Conservation (phyloP, 495 filamentous ascomycete genomes). For the Tuber magnatum region DNA sequence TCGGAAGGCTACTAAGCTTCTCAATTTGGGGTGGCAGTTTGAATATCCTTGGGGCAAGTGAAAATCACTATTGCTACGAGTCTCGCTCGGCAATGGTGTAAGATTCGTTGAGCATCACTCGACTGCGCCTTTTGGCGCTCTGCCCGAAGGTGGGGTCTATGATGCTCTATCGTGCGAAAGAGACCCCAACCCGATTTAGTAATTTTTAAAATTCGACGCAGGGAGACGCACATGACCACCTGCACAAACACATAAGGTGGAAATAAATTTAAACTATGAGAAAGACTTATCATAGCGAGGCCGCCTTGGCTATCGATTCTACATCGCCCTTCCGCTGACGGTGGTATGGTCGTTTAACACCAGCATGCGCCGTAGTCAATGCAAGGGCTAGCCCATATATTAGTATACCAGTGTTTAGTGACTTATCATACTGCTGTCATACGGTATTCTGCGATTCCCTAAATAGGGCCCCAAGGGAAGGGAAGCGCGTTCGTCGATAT, state of each 20-base stretch:
- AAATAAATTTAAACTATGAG: neutral
- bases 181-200: neutral
- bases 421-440: neutral
- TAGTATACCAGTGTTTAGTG: neutral
- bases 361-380: neutral
- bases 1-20: neutral
- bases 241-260: neutral
- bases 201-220: neutral
- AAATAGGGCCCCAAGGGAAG: neutral
- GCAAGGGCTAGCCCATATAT: neutral
- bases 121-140: neutral
- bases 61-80: neutral
- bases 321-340: neutral
- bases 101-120: neutral
- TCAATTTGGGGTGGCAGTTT: neutral
- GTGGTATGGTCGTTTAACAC: neutral
- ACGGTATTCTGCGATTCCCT: neutral
- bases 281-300: neutral
- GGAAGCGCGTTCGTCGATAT: neutral
- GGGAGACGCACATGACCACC: neutral
- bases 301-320: neutral
- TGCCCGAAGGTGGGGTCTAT: neutral
- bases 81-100: neutral
- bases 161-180: no score
- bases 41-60: neutral